Evolutionary conservation across 805 yeast genomes (phyloP).

Genomic region (Peterozyma xylosa): DNA sequence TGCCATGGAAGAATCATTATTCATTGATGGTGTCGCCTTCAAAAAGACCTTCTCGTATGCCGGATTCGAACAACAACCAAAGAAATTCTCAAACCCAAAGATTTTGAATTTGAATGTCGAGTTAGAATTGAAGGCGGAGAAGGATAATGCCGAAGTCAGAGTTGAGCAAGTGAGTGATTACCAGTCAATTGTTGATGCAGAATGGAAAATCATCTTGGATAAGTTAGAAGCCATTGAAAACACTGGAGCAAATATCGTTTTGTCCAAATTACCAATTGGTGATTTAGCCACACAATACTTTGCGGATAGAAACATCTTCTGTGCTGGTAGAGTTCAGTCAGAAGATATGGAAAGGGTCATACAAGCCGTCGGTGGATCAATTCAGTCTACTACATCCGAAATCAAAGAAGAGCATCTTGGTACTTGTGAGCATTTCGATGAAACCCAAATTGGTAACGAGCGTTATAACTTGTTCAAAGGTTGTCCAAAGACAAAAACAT

Average conservation of each 20-base stretch:
- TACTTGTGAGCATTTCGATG: constrained; percentile 80
- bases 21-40: constrained; percentile 93
- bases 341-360: constrained; percentile 92
- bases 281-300: constrained; percentile 98
- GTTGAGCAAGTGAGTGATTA: constrained; percentile 90
- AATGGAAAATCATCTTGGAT: constrained; percentile 87
- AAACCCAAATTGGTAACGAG: constrained; percentile 92
- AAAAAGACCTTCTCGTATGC: constrained; percentile 97
- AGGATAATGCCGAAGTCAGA: constrained; percentile 97
- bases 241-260: constrained; percentile 87
- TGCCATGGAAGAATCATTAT: constrained; percentile 85
- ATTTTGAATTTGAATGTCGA: constrained; percentile 84
- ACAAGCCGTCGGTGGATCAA: constrained; percentile 87
- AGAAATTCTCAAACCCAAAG: constrained; percentile 70
- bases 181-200: constrained; percentile 98
- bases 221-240: constrained; percentile 77
- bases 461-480: constrained; percentile 91
- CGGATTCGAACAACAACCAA: constrained; percentile 98
- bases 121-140: constrained; percentile 94
- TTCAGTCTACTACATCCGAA: constrained; percentile 74
- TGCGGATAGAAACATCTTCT: constrained; percentile 92
- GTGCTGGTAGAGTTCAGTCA: constrained; percentile 89
- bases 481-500: constrained; percentile 86
- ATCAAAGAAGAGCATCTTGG: constrained; percentile 70
- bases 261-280: constrained; percentile 94